Evolutionary conservation across 1,139 yeast genomes (phyloP).

Genomic region (Geotrichum restrictum): DNA sequence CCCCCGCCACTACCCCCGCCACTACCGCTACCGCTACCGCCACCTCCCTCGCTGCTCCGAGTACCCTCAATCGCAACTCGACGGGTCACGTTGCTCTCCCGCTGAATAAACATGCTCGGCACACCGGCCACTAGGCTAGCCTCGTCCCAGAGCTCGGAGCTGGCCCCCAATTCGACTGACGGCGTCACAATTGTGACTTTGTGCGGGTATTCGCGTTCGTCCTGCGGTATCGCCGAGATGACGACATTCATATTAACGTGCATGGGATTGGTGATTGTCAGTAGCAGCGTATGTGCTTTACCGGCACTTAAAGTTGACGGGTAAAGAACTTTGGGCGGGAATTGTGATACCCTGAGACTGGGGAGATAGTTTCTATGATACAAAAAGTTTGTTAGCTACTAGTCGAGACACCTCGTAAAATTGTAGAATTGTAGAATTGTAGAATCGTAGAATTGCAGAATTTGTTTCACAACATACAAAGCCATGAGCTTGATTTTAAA

Average conservation of each 20-base stretch:
- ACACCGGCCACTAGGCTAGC: constrained; percentile 30
- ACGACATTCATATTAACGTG: constrained; percentile 27
- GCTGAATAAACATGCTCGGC: constrained; percentile 30
- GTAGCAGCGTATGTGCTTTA: constrained; percentile 21
- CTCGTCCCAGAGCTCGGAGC: constrained; percentile 32
- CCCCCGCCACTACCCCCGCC: not conserved
- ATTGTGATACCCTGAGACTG: constrained; percentile 23
- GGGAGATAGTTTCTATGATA: constrained; percentile 26
- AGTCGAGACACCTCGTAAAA: too few species aligned
- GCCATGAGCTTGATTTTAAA: constrained; percentile 32
- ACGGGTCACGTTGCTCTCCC: constrained; percentile 32
- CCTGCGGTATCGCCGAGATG: constrained; percentile 26
- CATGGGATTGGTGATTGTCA: constrained; percentile 33
- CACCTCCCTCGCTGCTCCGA: constrained; percentile 20
- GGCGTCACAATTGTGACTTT: constrained; percentile 28
- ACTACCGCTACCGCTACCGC: not conserved
- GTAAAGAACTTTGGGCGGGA: constrained; percentile 16
- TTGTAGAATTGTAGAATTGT: too few species aligned
- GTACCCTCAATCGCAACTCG: constrained; percentile 33
- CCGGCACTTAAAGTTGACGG: constrained; percentile 20
- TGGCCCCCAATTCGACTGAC: constrained; percentile 31
- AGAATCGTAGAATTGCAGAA: too few species aligned
- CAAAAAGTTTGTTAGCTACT: not conserved
- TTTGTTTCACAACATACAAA: constrained; percentile 15
- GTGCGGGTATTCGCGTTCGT: constrained; percentile 18